These are phyloP conservation scores for Macadamia tetraphylla DNA, from an alignment of 164 flowering plant species.

Conservation along the genomic window DNA sequence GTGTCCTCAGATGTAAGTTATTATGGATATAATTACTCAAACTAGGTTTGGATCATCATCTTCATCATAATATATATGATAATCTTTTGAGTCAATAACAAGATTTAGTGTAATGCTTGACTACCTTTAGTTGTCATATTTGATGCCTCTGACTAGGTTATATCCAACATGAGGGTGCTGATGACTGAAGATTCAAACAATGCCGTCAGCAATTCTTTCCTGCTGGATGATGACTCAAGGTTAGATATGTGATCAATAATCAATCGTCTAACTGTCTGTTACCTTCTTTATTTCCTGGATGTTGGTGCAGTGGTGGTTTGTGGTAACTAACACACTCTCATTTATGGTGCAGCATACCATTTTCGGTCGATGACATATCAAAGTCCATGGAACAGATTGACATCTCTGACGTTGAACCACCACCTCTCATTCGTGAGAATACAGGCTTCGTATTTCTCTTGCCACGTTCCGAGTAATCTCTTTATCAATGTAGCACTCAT, in stretches of 20 bases:
- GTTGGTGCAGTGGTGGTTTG: background rate
- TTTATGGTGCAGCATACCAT: constrained; percentile 74
- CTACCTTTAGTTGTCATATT: constrained; percentile 4
- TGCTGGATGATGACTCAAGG: constrained; percentile 69
- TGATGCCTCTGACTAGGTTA: constrained; percentile 31
- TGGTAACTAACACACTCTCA: background rate
- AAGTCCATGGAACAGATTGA: constrained; percentile 91
- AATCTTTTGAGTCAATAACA: background rate
- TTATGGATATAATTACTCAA: constrained; percentile 30
- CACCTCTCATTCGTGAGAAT: constrained; percentile 86
- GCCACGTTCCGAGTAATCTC: constrained; percentile 45
- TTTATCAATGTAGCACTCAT: background rate
- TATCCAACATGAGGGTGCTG: constrained; percentile 58
- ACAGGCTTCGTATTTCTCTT: constrained; percentile 84
- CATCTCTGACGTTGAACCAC: constrained; percentile 80
- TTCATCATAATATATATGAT: constrained; percentile 6
- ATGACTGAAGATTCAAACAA: constrained; percentile 72
- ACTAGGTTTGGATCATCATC: constrained; percentile 27
- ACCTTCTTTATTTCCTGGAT: background rate
- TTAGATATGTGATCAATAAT: constrained; percentile 8
- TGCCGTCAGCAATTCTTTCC: constrained; percentile 61
- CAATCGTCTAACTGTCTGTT: background rate
- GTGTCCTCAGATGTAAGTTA: constrained; percentile 77
- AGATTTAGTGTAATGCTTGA: constrained; percentile 7
- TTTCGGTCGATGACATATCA: constrained; percentile 87